Evolutionary conservation across 1,284 basidiomycete species (phyloP).

Genomic region (Sphagnurus paluster): DNA sequence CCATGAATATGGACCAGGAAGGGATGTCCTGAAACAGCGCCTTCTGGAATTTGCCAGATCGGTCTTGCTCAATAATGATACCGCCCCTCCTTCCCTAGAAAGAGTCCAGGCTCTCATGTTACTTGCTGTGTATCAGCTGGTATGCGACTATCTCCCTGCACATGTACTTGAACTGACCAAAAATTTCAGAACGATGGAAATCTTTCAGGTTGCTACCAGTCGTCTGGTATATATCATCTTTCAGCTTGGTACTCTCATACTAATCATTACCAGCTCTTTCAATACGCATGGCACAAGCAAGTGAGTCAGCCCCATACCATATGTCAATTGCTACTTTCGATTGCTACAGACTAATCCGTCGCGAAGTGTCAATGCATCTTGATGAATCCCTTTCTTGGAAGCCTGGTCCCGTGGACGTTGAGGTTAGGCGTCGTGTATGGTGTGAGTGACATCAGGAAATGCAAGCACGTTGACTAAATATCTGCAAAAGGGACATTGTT

Average conservation of each 20-base stretch:
- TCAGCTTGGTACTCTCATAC: too few species aligned
- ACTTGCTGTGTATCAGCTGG: constrained; percentile 12
- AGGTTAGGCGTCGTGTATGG: constrained; percentile 10
- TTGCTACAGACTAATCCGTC: neutral
- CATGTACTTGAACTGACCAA: neutral
- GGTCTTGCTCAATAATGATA: constrained; percentile 7
- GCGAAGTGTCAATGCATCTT: constrained; percentile 12
- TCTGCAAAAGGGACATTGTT: constrained; percentile 12
- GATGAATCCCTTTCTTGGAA: constrained; percentile 2
- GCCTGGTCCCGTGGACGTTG: constrained; percentile 6
- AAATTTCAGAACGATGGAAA: constrained; percentile 10
- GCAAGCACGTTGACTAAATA: neutral
- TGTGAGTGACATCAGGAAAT: constrained; percentile 7
- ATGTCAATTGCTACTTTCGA: neutral
- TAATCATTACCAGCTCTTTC: constrained; percentile 8
- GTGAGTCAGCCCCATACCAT: constrained; percentile 1
- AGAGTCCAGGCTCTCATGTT: constrained; percentile 11
- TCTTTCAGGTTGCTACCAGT: constrained; percentile 8
- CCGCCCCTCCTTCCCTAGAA: constrained; percentile 8
- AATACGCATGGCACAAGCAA: constrained; percentile 15
- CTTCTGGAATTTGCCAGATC: constrained; percentile 14
- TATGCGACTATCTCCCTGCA: neutral
- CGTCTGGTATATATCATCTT: constrained; percentile 7
- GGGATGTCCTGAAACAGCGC: constrained; percentile 15
- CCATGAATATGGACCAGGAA: constrained; percentile 12